Conservation (phyloP, 176 grass and related monocot genomes). For the Carex myosuroides region DNA sequence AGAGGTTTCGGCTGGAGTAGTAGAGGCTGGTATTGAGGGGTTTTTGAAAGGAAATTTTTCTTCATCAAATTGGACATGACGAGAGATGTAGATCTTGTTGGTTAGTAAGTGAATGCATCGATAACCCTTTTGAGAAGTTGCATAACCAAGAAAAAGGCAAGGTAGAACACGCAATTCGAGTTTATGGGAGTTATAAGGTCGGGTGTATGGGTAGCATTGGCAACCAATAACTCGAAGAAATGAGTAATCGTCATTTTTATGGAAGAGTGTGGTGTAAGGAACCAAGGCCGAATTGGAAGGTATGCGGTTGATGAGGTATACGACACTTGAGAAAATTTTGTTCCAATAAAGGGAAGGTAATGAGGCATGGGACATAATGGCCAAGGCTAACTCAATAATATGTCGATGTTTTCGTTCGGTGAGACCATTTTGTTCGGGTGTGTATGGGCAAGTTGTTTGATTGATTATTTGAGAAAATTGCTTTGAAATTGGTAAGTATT, state of each 20-base stretch:
- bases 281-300: fast-evolving
- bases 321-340: background rate
- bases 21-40: background rate
- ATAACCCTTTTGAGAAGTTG: background rate
- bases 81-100: background rate
- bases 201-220: background rate
- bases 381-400: background rate
- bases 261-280: background rate
- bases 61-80: background rate
- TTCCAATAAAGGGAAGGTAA: background rate
- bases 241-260: background rate
- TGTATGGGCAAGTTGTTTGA: background rate
- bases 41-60: background rate
- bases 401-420: background rate
- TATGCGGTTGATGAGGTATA: too few species aligned
- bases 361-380: background rate
- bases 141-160: background rate
- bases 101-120: background rate
- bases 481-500: background rate
- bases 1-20: background rate
- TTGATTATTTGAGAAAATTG: background rate
- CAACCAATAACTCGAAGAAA: background rate
- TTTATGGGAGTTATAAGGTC: background rate
- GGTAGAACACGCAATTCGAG: background rate
- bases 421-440: background rate